These are phyloP conservation scores for Fusarium fujikuroi DNA, from an alignment of 2,329 filamentous ascomycete species.

Conservation along the genomic window DNA sequence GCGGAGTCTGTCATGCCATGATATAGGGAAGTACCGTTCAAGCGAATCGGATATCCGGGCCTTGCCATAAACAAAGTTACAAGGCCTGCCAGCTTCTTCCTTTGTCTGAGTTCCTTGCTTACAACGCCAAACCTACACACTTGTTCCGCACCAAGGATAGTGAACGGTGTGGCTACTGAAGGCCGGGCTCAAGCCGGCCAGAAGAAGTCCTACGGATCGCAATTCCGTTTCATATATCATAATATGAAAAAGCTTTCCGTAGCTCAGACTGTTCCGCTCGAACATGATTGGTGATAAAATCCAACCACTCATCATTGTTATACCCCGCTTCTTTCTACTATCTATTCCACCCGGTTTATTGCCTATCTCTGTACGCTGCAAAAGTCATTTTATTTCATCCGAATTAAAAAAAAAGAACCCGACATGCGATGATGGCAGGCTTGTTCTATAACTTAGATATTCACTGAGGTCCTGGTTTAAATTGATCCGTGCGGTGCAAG, in stretches of 20 bases:
- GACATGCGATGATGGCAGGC: not conserved
- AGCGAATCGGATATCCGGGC: not conserved
- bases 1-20: not conserved
- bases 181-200: not conserved
- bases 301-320: not conserved
- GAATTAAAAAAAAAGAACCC: not conserved
- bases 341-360: not conserved
- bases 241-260: not conserved
- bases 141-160: not conserved
- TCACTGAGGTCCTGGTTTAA: not conserved
- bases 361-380: not conserved
- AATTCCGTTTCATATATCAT: not conserved
- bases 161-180: not conserved
- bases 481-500: not conserved
- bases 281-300: not conserved
- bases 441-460: not conserved
- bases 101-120: not conserved
- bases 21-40: not conserved
- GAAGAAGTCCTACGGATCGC: not conserved
- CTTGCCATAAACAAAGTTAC: too few species aligned
- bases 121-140: not conserved
- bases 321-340: not conserved
- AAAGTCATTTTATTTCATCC: not conserved
- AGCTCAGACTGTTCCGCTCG: not conserved
- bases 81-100: not conserved